Conservation (phyloP, 768 basidiomycete genomes). For the Rickenella mellea region DNA sequence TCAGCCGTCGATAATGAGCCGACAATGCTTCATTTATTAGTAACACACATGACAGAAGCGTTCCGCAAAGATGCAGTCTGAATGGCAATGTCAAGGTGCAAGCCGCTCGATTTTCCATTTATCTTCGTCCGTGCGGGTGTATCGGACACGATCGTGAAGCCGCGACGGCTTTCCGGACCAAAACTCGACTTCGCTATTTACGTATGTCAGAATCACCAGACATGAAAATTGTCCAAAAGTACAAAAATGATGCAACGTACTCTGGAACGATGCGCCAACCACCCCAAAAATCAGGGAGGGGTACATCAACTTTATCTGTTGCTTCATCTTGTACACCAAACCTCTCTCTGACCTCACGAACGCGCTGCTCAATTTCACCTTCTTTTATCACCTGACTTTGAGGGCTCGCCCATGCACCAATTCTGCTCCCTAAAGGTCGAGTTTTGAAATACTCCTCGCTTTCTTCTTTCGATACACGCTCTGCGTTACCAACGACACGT, state of each 20-base stretch:
- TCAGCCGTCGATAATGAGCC: no score
- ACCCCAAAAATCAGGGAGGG: conserved; percentile 89
- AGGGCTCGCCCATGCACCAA: conserved; percentile 91
- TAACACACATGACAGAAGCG: no score
- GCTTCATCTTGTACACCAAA: conserved; percentile 39
- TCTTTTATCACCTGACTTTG: conserved; percentile 79
- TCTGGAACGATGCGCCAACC: conserved; percentile 91
- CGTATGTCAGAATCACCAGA: conserved; percentile 3
- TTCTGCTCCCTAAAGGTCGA: conserved; percentile 72
- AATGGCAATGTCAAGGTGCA: no score
- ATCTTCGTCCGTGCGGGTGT: conserved; percentile 44
- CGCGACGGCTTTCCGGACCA: conserved; percentile 96
- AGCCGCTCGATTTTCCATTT: conserved; percentile 76
- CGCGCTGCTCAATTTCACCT: conserved; percentile 50
- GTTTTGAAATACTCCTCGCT: conserved; percentile 76
- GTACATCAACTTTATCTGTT: conserved; percentile 43
- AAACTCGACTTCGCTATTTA: conserved; percentile 82
- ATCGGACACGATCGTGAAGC: conserved; percentile 83
- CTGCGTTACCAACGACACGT: conserved; percentile 76
- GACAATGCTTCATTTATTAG: no score
- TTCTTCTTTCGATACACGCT: conserved; percentile 64
- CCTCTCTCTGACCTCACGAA: conserved; percentile 46
- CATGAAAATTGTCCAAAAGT: background rate
- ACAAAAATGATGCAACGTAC: conserved; percentile 35
- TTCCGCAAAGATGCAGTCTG: no score